A percentile compares a stretch with the other conserved stretches of the same genome.
These are phyloP conservation scores for Globisporangium spinosum DNA, from an alignment of 352 stramenopile genomes.

Conservation along the genomic window DNA sequence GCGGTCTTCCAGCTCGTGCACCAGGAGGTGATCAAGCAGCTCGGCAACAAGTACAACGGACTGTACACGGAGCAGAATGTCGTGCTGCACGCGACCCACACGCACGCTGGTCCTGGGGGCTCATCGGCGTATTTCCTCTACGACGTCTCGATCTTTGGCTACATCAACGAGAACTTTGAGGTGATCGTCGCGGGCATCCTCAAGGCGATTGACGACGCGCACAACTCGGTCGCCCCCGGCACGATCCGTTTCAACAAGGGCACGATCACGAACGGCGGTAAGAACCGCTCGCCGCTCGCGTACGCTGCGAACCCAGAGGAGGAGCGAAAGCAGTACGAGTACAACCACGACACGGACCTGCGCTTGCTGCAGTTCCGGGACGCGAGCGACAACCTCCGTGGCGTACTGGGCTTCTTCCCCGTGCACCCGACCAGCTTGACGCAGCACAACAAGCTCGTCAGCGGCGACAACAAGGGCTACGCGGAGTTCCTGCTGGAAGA, in stretches of 20 bases:
- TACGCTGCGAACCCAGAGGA: slow-evolving; percentile 65
- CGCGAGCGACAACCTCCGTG: slow-evolving; percentile 28
- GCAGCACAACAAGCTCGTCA: slow-evolving; percentile 63
- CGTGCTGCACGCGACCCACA: slow-evolving; percentile 74
- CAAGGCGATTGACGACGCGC: slow-evolving; percentile 47
- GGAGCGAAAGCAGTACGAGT: slow-evolving; percentile 49
- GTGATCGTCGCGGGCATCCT: slow-evolving; percentile 66
- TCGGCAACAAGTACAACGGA: slow-evolving; percentile 28
- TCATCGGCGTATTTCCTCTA: slow-evolving; percentile 79
- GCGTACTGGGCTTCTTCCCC: slow-evolving; percentile 65
- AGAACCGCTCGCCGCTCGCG: slow-evolving; percentile 64
- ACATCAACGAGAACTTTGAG: slow-evolving; percentile 53
- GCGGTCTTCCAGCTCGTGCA: slow-evolving; percentile 53
- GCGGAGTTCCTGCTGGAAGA: slow-evolving; percentile 42
- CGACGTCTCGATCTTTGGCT: slow-evolving; percentile 40
- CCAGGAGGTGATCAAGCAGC: slow-evolving; percentile 40
- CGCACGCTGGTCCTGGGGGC: slow-evolving; percentile 67
- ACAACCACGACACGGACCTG: slow-evolving; percentile 68
- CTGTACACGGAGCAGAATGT: slow-evolving; percentile 67
- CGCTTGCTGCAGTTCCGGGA: slow-evolving; percentile 52
- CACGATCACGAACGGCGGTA: slow-evolving; percentile 29
- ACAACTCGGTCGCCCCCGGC: slow-evolving; percentile 42
- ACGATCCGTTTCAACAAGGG: slow-evolving; percentile 37
- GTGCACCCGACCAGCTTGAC: slow-evolving; percentile 83
- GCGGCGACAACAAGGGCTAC: slow-evolving; percentile 78